Conservation (phyloP, 1,284 basidiomycete genomes). For the Wallemia hederae region DNA sequence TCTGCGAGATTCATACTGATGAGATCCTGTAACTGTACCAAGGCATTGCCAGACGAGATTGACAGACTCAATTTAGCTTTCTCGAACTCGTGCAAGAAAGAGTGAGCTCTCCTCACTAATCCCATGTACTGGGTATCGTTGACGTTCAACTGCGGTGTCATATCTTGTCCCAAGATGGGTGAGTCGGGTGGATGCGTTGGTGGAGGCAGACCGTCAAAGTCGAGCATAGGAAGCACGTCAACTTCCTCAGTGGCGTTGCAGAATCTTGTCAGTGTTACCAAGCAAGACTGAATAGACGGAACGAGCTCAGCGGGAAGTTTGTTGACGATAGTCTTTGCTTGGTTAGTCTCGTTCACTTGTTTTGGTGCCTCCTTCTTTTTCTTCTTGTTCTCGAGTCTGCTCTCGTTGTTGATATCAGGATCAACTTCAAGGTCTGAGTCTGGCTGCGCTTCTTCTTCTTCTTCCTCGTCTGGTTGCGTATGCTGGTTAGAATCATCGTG, state of each 20-base stretch:
- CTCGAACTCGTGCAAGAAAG: slow-evolving; percentile 12
- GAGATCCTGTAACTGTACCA: slow-evolving; percentile 2
- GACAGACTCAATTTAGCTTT: slow-evolving; percentile 7
- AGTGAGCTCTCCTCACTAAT: slow-evolving; percentile 12
- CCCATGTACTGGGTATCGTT: slow-evolving; percentile 10
- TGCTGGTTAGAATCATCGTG: neutral
- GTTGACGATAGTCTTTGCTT: too few relatives aligned
- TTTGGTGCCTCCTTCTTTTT: neutral
- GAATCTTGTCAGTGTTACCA: neutral
- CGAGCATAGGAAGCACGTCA: neutral
- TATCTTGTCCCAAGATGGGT: neutral
- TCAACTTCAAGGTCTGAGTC: neutral
- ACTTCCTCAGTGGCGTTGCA: neutral
- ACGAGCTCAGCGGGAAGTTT: neutral
- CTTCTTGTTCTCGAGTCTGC: neutral
- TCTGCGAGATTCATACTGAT: neutral
- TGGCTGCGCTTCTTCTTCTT: neutral
- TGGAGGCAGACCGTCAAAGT: neutral
- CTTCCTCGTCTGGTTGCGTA: neutral
- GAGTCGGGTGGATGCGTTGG: neutral
- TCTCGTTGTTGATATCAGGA: neutral
- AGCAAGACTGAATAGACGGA: neutral
- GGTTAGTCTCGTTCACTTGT: too few relatives aligned
- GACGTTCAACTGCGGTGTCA: neutral
- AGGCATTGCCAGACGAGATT: slow-evolving; percentile 5